phyloP scores from a whole-genome alignment of 352 stramenopile genomes.

The Globisporangium solare region DNA sequence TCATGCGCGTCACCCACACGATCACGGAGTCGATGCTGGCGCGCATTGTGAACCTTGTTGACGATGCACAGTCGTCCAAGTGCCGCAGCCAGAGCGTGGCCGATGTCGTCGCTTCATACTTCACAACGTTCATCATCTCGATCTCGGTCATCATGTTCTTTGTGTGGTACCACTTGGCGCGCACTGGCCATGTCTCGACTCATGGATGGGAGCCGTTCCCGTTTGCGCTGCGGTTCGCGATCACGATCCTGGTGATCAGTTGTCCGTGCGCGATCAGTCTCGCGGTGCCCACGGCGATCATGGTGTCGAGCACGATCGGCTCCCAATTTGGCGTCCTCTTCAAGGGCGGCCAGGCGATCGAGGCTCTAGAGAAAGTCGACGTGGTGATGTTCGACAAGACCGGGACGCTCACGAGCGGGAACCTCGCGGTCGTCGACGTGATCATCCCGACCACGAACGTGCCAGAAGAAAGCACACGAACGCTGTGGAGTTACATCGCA shows the following conservation, averaged over 20 bases:
- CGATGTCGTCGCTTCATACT: constrained; percentile 60
- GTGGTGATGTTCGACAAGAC: constrained; percentile 84
- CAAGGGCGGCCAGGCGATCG: constrained; percentile 66
- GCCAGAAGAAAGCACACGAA: constrained; percentile 3
- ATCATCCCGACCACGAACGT: neutral
- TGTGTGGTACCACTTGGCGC: constrained; percentile 67
- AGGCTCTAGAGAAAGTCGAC: constrained; percentile 62
- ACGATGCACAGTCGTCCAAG: constrained; percentile 67
- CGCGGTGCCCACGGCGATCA: constrained; percentile 67
- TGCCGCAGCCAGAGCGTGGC: constrained; percentile 59
- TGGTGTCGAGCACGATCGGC: constrained; percentile 76
- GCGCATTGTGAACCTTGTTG: constrained; percentile 66
- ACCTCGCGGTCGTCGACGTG: constrained; percentile 37
- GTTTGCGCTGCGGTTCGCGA: constrained; percentile 74
- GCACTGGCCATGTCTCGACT: constrained; percentile 30
- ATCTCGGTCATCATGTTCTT: constrained; percentile 57
- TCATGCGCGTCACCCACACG: constrained; percentile 65
- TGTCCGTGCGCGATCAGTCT: constrained; percentile 76
- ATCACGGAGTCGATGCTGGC: constrained; percentile 76
- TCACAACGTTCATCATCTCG: constrained; percentile 72
- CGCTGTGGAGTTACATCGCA: constrained; percentile 42
- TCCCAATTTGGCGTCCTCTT: constrained; percentile 79
- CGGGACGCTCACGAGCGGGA: constrained; percentile 63
- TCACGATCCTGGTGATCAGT: constrained; percentile 77
- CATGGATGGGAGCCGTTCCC: constrained; percentile 52